phyloP scores from a whole-genome alignment of 345 rosid species.

The Chamaenerion angustifolium region DNA sequence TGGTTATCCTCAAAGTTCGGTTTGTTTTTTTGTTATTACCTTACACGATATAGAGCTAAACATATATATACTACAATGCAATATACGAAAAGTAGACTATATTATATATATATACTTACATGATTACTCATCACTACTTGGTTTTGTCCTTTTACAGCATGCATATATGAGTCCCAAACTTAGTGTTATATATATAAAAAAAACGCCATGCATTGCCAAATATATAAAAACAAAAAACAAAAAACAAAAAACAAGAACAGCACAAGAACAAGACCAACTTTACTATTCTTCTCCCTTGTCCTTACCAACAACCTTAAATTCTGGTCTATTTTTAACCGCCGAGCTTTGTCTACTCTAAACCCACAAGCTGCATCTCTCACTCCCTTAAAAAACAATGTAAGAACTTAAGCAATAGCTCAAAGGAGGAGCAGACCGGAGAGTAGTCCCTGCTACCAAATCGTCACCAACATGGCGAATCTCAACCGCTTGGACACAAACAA shows the following conservation, averaged over 20 bases:
- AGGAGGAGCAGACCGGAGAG: background rate
- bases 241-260: background rate
- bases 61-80: too few relatives aligned
- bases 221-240: background rate
- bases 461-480: slow-evolving; percentile 13
- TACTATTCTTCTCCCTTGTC: slow-evolving; percentile 3
- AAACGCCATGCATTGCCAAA: too few relatives aligned
- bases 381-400: background rate
- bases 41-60: too few relatives aligned
- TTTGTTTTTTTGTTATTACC: too few relatives aligned
- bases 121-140: too few relatives aligned
- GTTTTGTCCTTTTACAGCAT: too few relatives aligned
- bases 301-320: background rate
- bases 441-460: background rate
- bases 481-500: slow-evolving; percentile 6
- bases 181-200: too few relatives aligned
- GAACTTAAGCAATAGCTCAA: background rate
- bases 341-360: slow-evolving; percentile 5
- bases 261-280: background rate
- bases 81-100: too few relatives aligned
- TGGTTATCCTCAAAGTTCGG: too few relatives aligned
- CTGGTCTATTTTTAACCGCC: slow-evolving; percentile 11
- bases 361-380: background rate
- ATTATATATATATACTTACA: too few relatives aligned
- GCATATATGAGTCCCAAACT: too few relatives aligned